phyloP scores from a whole-genome alignment of 2,329 filamentous ascomycete species.

The Apiospora aurea region DNA sequence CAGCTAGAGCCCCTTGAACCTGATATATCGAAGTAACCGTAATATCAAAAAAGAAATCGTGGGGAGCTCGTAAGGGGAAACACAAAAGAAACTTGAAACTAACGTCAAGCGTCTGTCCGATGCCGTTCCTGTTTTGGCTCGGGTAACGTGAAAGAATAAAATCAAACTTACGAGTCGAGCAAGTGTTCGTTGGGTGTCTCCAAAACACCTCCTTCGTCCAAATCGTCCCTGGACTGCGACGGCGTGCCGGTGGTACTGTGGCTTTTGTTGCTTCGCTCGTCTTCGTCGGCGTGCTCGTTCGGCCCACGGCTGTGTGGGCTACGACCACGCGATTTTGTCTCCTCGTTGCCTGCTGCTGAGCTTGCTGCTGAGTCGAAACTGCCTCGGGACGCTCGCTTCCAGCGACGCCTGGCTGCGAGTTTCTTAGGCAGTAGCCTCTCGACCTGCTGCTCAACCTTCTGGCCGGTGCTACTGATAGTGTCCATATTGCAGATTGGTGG shows the following conservation, averaged over 20 bases:
- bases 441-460: constrained; percentile 56
- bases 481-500: constrained; percentile 27
- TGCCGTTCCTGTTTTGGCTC: neutral
- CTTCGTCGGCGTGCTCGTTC: constrained; percentile 31
- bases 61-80: neutral
- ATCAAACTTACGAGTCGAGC: constrained; percentile 40
- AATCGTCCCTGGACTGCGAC: constrained; percentile 8
- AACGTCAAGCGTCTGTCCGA: neutral
- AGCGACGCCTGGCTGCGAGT: constrained; percentile 55
- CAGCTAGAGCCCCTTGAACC: constrained; percentile 11
- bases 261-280: constrained; percentile 30
- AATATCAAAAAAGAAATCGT: constrained; percentile 5
- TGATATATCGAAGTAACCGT: constrained; percentile 3
- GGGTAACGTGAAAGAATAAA: constrained; percentile 28
- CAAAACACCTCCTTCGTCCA: constrained; percentile 3
- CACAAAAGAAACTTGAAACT: constrained; percentile 27
- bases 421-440: constrained; percentile 62
- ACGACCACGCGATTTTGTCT: constrained; percentile 37
- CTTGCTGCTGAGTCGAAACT: constrained; percentile 37
- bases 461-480: constrained; percentile 33
- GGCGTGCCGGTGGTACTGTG: neutral
- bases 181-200: constrained; percentile 40
- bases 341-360: constrained; percentile 39
- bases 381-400: constrained; percentile 52
- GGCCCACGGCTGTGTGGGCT: constrained; percentile 35